Base-by-base conservation (phyloP, 441 rosid species). In the Euphorbia celastroides region DNA sequence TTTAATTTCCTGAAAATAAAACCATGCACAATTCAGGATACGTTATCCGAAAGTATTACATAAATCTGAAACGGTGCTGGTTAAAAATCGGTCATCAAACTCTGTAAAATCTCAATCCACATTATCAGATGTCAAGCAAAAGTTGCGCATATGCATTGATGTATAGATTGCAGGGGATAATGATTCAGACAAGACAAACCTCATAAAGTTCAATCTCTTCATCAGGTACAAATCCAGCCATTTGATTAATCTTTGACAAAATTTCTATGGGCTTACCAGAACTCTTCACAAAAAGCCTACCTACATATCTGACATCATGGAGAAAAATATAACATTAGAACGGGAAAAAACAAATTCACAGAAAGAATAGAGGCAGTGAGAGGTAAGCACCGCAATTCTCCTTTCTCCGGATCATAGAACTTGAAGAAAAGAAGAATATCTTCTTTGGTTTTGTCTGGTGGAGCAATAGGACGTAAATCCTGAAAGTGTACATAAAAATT, bases 361-460 rank as follows among this genome's bases (percentile, higher is more conserved):
- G 54, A 57, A 63, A 64, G 41, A 64, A 60, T 36, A 17, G 57
- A 1, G 32, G 27, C 60, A 26, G 7, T 34, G 27, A 22, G 38
- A 69, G n/a, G n/a, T n/a, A n/a, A n/a, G 62, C 86, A 92, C 99
- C 98, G 84, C 57, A 94, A 75, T 74, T 88, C 93, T 62, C 80
- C 88, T 64, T 81, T 92, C 73, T 67, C 80, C 7, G 93, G 96
- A 67, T 86, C 92, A 79, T 89, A 94, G 52, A 89, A 86, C 82
- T 94, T 94, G 71, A 94, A 88, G 81, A 92, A 92, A 67, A 94
- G 89, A 41, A 94, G 78, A 66, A 88, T 88, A 72, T 94, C 99
- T 28, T 87, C 99, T 68, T 83, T 77, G 20, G 89, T 74, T 75
- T 84, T 92, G 34, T 82, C 88, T 46, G 71, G 79, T 26, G 76